Conservation (phyloP, 768 basidiomycete species). For the Gloeostereum incarnatum region DNA sequence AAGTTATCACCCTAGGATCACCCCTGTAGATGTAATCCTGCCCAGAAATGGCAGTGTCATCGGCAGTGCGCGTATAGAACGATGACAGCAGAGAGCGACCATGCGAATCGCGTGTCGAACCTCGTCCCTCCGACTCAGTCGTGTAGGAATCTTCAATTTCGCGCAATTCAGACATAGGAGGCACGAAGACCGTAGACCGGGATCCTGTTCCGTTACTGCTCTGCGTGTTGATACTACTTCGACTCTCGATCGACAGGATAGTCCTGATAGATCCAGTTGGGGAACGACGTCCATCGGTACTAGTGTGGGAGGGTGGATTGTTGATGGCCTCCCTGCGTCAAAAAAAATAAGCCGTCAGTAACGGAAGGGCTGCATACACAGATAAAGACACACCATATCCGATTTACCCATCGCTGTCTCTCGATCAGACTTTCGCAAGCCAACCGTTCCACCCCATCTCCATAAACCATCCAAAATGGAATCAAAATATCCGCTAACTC, state of each 20-base stretch:
- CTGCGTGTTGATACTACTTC: slow-evolving; percentile 26
- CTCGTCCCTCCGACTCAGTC: slow-evolving; percentile 3
- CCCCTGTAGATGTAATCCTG: slow-evolving; percentile 64
- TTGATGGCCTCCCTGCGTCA: slow-evolving; percentile 68
- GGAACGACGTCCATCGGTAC: slow-evolving; percentile 30
- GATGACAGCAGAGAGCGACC: slow-evolving; percentile 30
- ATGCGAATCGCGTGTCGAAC: slow-evolving; percentile 1
- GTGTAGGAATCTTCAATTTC: slow-evolving; percentile 55
- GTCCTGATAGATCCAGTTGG: slow-evolving; percentile 58
- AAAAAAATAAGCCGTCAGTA: neutral
- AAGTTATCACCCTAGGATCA: slow-evolving; percentile 64
- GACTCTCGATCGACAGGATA: slow-evolving; percentile 48
- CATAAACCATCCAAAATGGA: slow-evolving; percentile 87
- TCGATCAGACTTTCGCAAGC: slow-evolving; percentile 85
- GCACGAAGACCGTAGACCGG: slow-evolving; percentile 69
- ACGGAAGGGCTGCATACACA: slow-evolving; percentile 2
- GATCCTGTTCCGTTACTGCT: slow-evolving; percentile 42
- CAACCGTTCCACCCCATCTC: slow-evolving; percentile 81
- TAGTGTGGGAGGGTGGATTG: slow-evolving; percentile 43
- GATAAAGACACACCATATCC: slow-evolving; percentile 62
- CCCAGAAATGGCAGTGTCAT: slow-evolving; percentile 62
- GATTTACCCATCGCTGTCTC: slow-evolving; percentile 85
- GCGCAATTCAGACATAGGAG: slow-evolving; percentile 60
- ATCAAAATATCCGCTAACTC: slow-evolving; percentile 66
- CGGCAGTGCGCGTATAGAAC: slow-evolving; percentile 58